phyloP scores from a whole-genome alignment of 2,329 filamentous ascomycete species.

The Aspergillus tamarii region DNA sequence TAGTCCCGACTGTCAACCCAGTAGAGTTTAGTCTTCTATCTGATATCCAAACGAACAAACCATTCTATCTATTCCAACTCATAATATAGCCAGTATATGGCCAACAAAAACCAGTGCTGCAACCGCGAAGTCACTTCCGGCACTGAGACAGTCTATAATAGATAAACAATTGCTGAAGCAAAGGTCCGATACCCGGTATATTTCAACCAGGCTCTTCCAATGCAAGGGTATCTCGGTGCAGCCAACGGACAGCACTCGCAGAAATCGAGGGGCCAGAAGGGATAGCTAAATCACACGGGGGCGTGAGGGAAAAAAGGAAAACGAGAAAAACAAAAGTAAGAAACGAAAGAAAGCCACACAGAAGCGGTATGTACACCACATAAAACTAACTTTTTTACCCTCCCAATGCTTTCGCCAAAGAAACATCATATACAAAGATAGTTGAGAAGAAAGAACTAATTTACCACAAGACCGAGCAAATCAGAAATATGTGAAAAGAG shows the following conservation, averaged over 20 bases:
- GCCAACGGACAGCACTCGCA: slow-evolving; percentile 11
- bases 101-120: slow-evolving; percentile 2
- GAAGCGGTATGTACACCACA: slow-evolving; percentile 15
- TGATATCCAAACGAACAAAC: neutral
- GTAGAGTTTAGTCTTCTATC: neutral
- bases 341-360: slow-evolving; percentile 5
- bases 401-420: slow-evolving; percentile 19
- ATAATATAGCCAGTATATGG: neutral
- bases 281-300: neutral
- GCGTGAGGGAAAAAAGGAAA: neutral
- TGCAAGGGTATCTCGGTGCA: slow-evolving; percentile 16
- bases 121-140: slow-evolving; percentile 3
- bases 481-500: neutral
- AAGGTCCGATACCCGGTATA: neutral
- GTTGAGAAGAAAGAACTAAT: neutral
- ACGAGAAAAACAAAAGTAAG: too few species aligned
- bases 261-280: slow-evolving; percentile 9
- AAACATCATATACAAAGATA: slow-evolving; percentile 16
- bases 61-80: slow-evolving; percentile 8
- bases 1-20: neutral
- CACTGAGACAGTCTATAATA: slow-evolving; percentile 8
- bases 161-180: slow-evolving; percentile 2
- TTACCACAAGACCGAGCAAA: neutral
- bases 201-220: neutral
- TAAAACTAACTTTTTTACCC: slow-evolving; percentile 17